Percentiles rank a stretch among this genome's conserved stretches.
Conservation (phyloP, 2,329 filamentous ascomycete species). For the Orbilia oligospora region DNA sequence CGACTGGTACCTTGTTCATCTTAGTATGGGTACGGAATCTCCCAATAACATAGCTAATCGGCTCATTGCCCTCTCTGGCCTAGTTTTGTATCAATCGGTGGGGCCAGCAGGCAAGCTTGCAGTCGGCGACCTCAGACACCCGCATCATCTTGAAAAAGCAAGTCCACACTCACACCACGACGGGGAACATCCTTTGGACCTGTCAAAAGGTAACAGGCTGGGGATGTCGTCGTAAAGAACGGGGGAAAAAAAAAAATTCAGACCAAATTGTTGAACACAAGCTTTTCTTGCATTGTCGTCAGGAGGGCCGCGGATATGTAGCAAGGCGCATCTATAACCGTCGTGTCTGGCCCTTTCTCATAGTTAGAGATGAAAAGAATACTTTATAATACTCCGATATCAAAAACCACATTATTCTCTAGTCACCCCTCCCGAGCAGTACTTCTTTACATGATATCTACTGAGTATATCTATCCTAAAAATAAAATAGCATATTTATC, state of each 20-base stretch:
- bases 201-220: conserved; percentile 42
- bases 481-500: background rate
- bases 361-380: background rate
- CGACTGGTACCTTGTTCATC: conserved; percentile 25
- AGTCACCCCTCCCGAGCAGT: conserved; percentile 9
- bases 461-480: background rate
- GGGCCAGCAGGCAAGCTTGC: conserved; percentile 36
- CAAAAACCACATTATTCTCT: conserved; percentile 1
- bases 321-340: conserved; percentile 56
- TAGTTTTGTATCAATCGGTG: conserved; percentile 31
- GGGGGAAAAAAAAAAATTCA: conserved; percentile 23
- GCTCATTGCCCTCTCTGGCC: conserved; percentile 55
- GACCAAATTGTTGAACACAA: conserved; percentile 57
- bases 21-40: conserved; percentile 23
- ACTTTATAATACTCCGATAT: conserved; percentile 3
- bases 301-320: conserved; percentile 36
- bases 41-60: conserved; percentile 50
- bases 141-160: conserved; percentile 59
- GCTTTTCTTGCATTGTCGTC: conserved; percentile 55
- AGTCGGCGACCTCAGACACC: conserved; percentile 59
- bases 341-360: conserved; percentile 28
- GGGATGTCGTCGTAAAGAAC: background rate
- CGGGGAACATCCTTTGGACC: conserved; percentile 38
- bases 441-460: background rate
- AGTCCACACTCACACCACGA: conserved; percentile 39